Conservation (phyloP, 2,329 filamentous ascomycete genomes). For the Fusarium lateritium region DNA sequence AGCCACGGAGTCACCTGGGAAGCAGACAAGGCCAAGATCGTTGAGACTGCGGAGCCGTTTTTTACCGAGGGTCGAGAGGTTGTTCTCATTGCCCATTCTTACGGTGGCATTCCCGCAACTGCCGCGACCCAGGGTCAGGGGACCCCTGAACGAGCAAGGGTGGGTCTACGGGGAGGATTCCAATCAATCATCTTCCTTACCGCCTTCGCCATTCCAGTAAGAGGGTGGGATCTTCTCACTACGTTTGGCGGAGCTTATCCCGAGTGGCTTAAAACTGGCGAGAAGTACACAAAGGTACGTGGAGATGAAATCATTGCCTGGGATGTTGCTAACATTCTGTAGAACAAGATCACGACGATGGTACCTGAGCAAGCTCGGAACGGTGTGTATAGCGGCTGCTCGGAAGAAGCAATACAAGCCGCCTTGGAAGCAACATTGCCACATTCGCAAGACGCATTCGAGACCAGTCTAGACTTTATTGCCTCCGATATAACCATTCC, state of each 20-base stretch:
- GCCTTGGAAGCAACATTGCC: slow-evolving; percentile 10
- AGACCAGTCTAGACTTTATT: slow-evolving; percentile 26
- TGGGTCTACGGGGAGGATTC: slow-evolving; percentile 17
- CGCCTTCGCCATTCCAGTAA: slow-evolving; percentile 28
- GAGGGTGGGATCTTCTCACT: slow-evolving; percentile 27
- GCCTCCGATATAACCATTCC: slow-evolving; percentile 14
- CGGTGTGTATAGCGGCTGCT: not conserved
- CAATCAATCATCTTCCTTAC: slow-evolving; percentile 17
- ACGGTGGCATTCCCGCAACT: slow-evolving; percentile 27
- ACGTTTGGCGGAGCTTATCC: slow-evolving; percentile 23
- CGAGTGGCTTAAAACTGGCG: slow-evolving; percentile 4
- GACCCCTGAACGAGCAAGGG: not conserved
- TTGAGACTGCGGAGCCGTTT: slow-evolving; percentile 10
- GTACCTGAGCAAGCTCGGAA: not conserved
- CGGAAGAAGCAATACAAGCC: not conserved
- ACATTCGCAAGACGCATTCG: slow-evolving; percentile 30
- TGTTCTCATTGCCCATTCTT: slow-evolving; percentile 26
- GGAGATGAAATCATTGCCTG: accelerated
- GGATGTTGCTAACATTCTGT: not conserved
- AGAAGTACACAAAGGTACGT: slow-evolving; percentile 20
- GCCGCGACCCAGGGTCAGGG: slow-evolving; percentile 14
- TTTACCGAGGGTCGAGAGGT: not conserved
- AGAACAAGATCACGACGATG: slow-evolving; percentile 15
- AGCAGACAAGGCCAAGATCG: slow-evolving; percentile 13
- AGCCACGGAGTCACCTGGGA: slow-evolving; percentile 25